Evolutionary conservation across 1,284 basidiomycete species (phyloP).

Genomic region (Cryptococcus amylolentus): DNA sequence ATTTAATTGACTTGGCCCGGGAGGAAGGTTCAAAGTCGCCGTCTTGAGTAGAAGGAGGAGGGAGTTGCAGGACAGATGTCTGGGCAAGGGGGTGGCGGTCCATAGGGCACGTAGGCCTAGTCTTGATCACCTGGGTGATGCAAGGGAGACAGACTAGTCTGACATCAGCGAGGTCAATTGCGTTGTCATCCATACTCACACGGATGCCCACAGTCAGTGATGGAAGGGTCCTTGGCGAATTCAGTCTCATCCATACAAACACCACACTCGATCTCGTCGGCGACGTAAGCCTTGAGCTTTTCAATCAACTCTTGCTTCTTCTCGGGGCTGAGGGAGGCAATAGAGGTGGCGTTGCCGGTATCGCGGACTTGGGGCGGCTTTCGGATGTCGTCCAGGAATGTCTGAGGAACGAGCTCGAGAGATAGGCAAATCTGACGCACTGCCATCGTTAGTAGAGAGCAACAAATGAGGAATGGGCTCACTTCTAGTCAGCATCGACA

Average conservation of each 20-base stretch:
- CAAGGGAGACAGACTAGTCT: constrained; percentile 57
- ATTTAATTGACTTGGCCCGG: constrained; percentile 51
- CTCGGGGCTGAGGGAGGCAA: constrained; percentile 27
- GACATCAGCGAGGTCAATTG: background rate
- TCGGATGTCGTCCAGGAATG: constrained; percentile 68
- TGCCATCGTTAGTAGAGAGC: constrained; percentile 8
- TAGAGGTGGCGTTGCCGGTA: constrained; percentile 42
- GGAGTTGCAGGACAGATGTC: constrained; percentile 64
- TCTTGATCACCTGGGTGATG: constrained; percentile 60
- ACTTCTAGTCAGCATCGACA: constrained; percentile 74
- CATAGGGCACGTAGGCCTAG: constrained; percentile 75
- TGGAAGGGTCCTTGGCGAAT: constrained; percentile 63
- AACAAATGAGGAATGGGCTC: constrained; percentile 5
- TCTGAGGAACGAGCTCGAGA: constrained; percentile 67
- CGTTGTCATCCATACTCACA: constrained; percentile 42
- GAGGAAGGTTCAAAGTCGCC: constrained; percentile 33
- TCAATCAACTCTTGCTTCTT: constrained; percentile 56
- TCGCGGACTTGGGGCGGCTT: constrained; percentile 45
- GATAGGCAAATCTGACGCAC: constrained; percentile 81
- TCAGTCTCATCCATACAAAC: constrained; percentile 22
- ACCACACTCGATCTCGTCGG: constrained; percentile 75
- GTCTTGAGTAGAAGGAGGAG: constrained; percentile 56
- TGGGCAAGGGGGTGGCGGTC: constrained; percentile 66
- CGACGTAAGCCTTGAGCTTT: constrained; percentile 64
- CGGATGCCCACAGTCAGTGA: constrained; percentile 71